These are phyloP conservation scores for Eucalyptus coolabah DNA, from an alignment of 345 rosid species.

Conservation along the genomic window DNA sequence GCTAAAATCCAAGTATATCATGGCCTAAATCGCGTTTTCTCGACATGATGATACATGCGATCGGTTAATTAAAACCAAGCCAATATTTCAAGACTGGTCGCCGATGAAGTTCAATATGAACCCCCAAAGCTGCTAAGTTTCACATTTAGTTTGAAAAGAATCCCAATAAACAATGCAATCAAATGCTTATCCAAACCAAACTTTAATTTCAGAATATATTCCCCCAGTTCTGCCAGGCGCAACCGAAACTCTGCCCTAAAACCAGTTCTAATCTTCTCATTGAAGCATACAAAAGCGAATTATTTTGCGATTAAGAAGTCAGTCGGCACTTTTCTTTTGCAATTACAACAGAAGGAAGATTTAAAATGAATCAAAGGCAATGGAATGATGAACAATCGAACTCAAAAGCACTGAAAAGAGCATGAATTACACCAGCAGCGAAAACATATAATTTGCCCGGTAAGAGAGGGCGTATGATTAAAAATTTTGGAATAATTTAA, in stretches of 20 bases:
- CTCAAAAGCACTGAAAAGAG: neutral
- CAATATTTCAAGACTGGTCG: neutral
- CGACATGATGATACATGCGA: neutral
- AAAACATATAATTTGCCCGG: neutral
- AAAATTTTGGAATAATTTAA: neutral
- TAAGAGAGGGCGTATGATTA: neutral
- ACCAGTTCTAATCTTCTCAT: neutral
- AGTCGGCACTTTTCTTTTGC: neutral
- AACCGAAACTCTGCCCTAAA: neutral
- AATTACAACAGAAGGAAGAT: neutral
- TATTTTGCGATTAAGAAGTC: neutral
- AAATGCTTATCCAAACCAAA: neutral
- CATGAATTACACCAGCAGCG: neutral
- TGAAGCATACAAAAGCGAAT: neutral
- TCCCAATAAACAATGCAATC: neutral
- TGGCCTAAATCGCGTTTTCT: neutral
- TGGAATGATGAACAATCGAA: neutral
- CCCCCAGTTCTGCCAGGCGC: neutral
- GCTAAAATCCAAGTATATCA: neutral
- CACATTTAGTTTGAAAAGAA: neutral
- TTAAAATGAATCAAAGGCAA: neutral
- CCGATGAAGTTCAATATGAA: neutral
- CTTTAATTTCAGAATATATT: neutral
- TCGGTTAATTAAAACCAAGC: neutral
- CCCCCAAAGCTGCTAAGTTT: neutral